Evolutionary conservation across 2,329 filamentous ascomycete species (phyloP), one percentile per base, ranked within the genome.

Genomic region (Aspergillus pseudotamarii): DNA sequence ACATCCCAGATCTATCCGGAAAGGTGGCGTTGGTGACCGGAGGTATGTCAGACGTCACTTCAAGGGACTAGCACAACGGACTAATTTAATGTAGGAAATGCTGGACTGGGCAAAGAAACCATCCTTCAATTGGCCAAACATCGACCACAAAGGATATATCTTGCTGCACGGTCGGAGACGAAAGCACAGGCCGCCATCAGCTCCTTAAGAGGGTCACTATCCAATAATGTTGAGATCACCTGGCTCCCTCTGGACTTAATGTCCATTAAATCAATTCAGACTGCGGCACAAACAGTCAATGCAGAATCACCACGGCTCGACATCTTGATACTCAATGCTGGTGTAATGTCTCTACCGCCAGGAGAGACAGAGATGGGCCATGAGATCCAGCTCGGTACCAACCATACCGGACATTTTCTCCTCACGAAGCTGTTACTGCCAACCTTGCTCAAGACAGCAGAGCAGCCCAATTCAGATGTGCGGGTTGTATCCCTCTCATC

Each of bases 81-180:
- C 16, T 62, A 36, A 64, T 32, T 36, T 12, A 32, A 54, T 14
- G 16, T 36, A 77, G 74, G 74, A 63, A 85, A 83, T 60, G 72
- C 77, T n/a, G 84, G 84, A 0, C 76, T 86, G 0, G 84, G 84
- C 28, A 78, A 75, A 61, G 75, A 78, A 60, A 78, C 78, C 5
- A 72, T 82, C 45, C 67, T 78, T 14, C 75, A 77, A 4, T 73
- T 83, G 9, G 76, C 80, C 14, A 75, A 76, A 58, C 81, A 82
- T 65, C 70, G 78, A 68, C 66, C 82, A 69, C 63, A 67, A 4
- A 74, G 75, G 28, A 73, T 81, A 26, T 80, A 73, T 54, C 69
- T 81, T 6, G 78, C 72, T 32, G 81, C 77, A 21, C 73, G 78
- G 21, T 67, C 66, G 0, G 64, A 68, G 46, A 56, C 61, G n/a